Conservation (phyloP, 2,329 filamentous ascomycete species). For the Chaetomiaceae sp. region DNA sequence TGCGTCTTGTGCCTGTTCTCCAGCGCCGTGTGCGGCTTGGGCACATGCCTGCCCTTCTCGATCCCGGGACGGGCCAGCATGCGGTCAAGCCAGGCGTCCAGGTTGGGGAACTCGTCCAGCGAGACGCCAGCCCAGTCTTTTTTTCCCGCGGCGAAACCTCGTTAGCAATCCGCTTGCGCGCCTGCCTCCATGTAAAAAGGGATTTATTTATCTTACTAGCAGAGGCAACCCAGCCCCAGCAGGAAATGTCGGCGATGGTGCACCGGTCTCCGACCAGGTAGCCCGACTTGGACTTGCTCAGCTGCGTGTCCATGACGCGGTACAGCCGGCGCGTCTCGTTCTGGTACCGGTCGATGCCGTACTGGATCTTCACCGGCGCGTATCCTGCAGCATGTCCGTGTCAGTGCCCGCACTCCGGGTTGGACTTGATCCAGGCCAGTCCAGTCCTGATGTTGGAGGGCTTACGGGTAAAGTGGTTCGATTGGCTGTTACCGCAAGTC, state of each 20-base stretch:
- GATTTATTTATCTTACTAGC: conserved; percentile 44
- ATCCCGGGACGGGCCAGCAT: conserved; percentile 64
- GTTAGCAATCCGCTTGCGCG: background rate
- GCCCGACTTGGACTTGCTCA: conserved; percentile 49
- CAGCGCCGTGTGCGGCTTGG: conserved; percentile 53
- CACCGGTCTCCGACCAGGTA: conserved; percentile 61
- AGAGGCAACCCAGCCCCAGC: conserved; percentile 68
- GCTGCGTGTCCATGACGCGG: conserved; percentile 66
- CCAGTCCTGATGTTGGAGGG: conserved; percentile 4
- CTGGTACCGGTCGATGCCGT: conserved; percentile 73
- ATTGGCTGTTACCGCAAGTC: conserved; percentile 41
- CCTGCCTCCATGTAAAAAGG: too few relatives aligned
- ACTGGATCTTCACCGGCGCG: conserved; percentile 74
- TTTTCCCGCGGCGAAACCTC: background rate
- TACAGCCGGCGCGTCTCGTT: conserved; percentile 83
- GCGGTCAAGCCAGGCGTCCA: conserved; percentile 71
- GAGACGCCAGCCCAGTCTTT: conserved; percentile 23
- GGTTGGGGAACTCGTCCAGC: conserved; percentile 56
- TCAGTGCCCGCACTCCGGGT: background rate
- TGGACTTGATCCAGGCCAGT: background rate
- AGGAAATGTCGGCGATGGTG: conserved; percentile 73
- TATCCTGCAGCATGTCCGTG: conserved; percentile 46
- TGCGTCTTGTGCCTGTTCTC: conserved; percentile 31
- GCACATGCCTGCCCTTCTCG: conserved; percentile 66
- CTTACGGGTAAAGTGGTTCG: conserved; percentile 72